Evolutionary conservation across 805 yeast species (phyloP), one percentile per base, ranked within the genome.

Genomic region (Wickerhamomyces sydowiorum): DNA sequence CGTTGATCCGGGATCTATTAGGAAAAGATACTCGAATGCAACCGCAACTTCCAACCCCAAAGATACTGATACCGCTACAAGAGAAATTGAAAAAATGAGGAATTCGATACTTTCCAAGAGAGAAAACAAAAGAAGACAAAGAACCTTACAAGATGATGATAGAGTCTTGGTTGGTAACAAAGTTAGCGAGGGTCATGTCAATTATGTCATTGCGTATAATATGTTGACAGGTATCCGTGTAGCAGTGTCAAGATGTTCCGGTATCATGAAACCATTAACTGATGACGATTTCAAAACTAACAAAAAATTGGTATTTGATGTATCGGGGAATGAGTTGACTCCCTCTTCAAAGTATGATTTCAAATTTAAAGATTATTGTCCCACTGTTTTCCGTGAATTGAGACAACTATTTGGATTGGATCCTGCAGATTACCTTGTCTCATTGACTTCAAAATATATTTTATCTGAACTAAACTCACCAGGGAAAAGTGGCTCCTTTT

Each of bases 161-260:
- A 68, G 61, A 23, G 90, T 82, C 4, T 61, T 82, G 35, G 81
- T 86, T 12, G 95, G 95, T 4, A 84, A 86, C 48, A 82, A 82
- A 51, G 90, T 88, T 31, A 76, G 83, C 48, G 98, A 93, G 62
- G 97, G 96, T 34, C 98, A 93, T 58, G 88, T 80, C 39, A 93
- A 90, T 61, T 93, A 83, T 55, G 86, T 89, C 22, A 80, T 91
- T 71, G 99, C 97, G 1, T 95, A 93, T 62, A 89, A 91, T 61
- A 91, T 93, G 97, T 73, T 95, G 44, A 90, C 98, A 0, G 99
- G 99, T 2, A 93, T 93, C 37, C 74, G 99, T 43, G 95, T 89
- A 8, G 90, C 97, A 0, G 98, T 93, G 0, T 87, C 96, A 4
- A 70, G 96, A 44, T 84, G 95, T 54, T 86, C 96, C 0, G 95